phyloP scores from a whole-genome alignment of 768 basidiomycete species.

The Chalciporus pseudorubinellus region DNA sequence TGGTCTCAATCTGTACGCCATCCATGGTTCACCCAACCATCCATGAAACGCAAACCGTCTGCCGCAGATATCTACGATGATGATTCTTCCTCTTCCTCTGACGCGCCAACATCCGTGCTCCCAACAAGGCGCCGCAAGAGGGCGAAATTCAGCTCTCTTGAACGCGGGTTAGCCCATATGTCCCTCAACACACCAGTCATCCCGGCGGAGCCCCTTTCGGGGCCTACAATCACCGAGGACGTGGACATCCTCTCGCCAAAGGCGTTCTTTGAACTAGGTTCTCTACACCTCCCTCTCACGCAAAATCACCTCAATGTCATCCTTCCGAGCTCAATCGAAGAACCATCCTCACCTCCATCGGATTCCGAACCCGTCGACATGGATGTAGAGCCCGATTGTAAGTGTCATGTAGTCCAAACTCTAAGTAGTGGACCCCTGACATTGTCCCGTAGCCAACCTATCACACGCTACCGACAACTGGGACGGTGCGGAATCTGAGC shows the following conservation, averaged over 20 bases:
- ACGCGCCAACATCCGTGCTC: slow-evolving; percentile 22
- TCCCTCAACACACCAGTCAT: slow-evolving; percentile 20
- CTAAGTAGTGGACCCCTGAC: slow-evolving; percentile 1
- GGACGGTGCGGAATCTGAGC: slow-evolving; percentile 27
- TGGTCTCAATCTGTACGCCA: slow-evolving; percentile 39
- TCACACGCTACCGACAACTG: neutral
- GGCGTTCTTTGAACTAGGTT: neutral
- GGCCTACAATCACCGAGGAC: slow-evolving; percentile 9
- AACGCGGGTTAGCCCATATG: slow-evolving; percentile 58
- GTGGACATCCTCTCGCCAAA: slow-evolving; percentile 15
- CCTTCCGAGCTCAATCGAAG: slow-evolving; percentile 43
- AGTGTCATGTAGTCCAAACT: slow-evolving; percentile 9
- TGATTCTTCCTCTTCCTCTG: slow-evolving; percentile 7
- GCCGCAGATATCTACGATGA: slow-evolving; percentile 20
- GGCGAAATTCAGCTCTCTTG: slow-evolving; percentile 47
- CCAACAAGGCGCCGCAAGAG: slow-evolving; percentile 51
- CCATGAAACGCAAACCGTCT: slow-evolving; percentile 40
- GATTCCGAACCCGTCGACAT: slow-evolving; percentile 65
- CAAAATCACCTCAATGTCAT: slow-evolving; percentile 14
- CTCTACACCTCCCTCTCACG: slow-evolving; percentile 4
- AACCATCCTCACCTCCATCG: slow-evolving; percentile 34
- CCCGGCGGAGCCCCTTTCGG: slow-evolving; percentile 1
- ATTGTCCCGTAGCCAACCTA: slow-evolving; percentile 32
- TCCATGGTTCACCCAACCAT: slow-evolving; percentile 43
- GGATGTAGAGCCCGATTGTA: slow-evolving; percentile 70